A percentile compares a stretch with the other conserved stretches of the same genome.
Conservation (phyloP, 306 rosid genomes). For the Quercus bicolor region DNA sequence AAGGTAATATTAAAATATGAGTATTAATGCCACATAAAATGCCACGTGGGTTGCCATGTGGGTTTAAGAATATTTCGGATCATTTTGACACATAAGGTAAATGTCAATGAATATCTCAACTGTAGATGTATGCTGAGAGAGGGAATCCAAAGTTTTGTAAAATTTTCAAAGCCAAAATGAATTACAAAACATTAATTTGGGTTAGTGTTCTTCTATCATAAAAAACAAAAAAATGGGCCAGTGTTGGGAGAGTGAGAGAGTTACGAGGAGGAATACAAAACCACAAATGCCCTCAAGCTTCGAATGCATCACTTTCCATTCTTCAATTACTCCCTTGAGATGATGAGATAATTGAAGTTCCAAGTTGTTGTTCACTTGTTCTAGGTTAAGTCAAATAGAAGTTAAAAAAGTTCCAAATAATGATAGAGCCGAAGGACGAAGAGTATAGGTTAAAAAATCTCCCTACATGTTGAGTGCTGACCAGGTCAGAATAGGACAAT, state of each 20-base stretch:
- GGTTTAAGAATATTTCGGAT: no score
- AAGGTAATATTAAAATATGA: no score
- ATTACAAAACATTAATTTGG: no score
- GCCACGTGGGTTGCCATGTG: no score
- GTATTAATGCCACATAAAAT: no score
- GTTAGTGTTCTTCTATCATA: no score
- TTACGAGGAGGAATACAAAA: slow-evolving; percentile 4
- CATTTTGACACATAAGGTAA: no score
- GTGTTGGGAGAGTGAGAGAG: slow-evolving; percentile 9
- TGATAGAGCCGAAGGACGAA: neutral
- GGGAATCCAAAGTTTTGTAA: no score
- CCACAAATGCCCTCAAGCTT: slow-evolving; percentile 20
- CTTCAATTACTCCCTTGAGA: neutral
- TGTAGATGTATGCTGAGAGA: no score
- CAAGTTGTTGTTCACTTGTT: neutral
- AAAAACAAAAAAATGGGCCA: slow-evolving; percentile 6
- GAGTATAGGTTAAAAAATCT: slow-evolving; percentile 4
- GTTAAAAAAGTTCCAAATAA: slow-evolving; percentile 20
- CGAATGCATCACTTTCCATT: slow-evolving; percentile 19
- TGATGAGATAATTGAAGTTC: neutral
- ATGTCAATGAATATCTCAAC: no score
- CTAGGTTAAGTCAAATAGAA: slow-evolving; percentile 20
- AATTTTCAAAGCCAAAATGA: neutral
- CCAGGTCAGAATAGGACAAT: slow-evolving; percentile 46
- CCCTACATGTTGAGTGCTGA: slow-evolving; percentile 52